These are phyloP conservation scores for Endoconidiophora laricicola DNA, from an alignment of 2,329 filamentous ascomycete genomes.

Conservation along the genomic window DNA sequence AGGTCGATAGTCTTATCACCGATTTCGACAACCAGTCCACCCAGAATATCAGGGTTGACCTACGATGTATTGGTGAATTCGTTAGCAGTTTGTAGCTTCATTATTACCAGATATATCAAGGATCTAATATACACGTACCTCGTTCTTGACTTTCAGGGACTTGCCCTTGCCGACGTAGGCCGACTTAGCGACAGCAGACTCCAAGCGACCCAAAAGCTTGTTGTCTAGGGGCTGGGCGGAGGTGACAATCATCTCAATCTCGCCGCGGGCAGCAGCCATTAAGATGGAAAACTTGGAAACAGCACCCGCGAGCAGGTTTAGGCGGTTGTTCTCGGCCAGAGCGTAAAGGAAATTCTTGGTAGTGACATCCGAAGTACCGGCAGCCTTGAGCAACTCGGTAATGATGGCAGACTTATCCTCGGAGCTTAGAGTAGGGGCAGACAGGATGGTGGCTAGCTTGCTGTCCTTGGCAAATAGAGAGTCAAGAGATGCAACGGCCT, in stretches of 20 bases:
- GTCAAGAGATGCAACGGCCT: constrained; percentile 56
- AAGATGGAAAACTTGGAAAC: constrained; percentile 74
- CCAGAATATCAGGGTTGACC: constrained; percentile 90
- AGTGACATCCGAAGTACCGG: constrained; percentile 58
- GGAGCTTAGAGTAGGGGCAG: constrained; percentile 59
- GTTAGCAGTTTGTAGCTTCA: constrained; percentile 13
- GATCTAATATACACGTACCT: constrained; percentile 34
- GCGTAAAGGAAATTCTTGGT: constrained; percentile 87
- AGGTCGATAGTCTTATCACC: constrained; percentile 97
- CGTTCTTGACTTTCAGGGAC: constrained; percentile 94
- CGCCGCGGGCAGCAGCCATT: constrained; percentile 77
- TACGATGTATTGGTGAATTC: constrained; percentile 19
- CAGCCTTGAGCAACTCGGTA: constrained; percentile 71
- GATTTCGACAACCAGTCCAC: constrained; percentile 88
- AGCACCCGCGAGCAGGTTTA: constrained; percentile 66
- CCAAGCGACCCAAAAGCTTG: constrained; percentile 72
- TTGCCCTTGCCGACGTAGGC: constrained; percentile 76
- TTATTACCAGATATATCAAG: background rate
- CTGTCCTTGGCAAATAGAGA: constrained; percentile 62
- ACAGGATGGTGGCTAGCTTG: constrained; percentile 63
- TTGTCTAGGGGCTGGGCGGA: constrained; percentile 79
- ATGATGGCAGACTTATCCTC: constrained; percentile 77
- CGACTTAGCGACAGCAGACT: constrained; percentile 78
- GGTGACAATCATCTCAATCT: constrained; percentile 85
- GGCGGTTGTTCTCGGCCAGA: constrained; percentile 90